Base-by-base conservation (phyloP, 2,329 filamentous ascomycete species). In the Aspergillus pseudoglaucus region DNA sequence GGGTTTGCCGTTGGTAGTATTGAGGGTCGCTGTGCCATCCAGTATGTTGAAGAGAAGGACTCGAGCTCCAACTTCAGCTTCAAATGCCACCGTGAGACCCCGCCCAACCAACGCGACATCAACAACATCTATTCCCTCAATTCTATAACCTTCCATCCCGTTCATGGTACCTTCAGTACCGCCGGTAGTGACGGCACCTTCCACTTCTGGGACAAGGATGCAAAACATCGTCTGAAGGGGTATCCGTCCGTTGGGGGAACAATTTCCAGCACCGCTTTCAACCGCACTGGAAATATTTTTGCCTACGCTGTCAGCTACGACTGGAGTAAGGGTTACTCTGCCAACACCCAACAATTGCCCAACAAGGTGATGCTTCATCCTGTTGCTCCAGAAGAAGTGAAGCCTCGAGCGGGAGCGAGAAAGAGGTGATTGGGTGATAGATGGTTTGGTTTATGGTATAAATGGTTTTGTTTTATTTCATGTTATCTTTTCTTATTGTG, bases 41-140 rank as follows among this genome's bases (percentile, higher is more conserved):
- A 98, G 67, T 97, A 98, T 61, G 89, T 96, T 32, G 91, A 98
- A 62, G 93, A 98, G 39, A 96, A 96, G 71, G 90, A 98, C 66
- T 75, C 86, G 3, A 81, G 84, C 61, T 87, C 85, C 63, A 97
- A 98, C 75, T 98, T 98, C 77, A 95, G 89, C 38, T 98, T 98
- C 83, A 97, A 97, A 73, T 98, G 93, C 72, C 93, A 98, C 70
- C 90, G 93, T 50, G 88, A 95, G 60, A 81, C 82, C 4, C 82
- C 87, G 1, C 73, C 82, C 48, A 70, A 67, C 46, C 65, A 63
- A 46, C 81, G 67, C 62, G 90, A 89, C 69, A 75, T 85, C 55
- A 88, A 87, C 59, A 93, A 91, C 63, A 93, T 97, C 59, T 93
- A 90, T 75, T 85, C 90, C 1, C 90, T 98, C 64, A 98, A 98